Evolutionary conservation across 768 basidiomycete genomes (phyloP).

Genomic region (Hydnomerulius pinastri): DNA sequence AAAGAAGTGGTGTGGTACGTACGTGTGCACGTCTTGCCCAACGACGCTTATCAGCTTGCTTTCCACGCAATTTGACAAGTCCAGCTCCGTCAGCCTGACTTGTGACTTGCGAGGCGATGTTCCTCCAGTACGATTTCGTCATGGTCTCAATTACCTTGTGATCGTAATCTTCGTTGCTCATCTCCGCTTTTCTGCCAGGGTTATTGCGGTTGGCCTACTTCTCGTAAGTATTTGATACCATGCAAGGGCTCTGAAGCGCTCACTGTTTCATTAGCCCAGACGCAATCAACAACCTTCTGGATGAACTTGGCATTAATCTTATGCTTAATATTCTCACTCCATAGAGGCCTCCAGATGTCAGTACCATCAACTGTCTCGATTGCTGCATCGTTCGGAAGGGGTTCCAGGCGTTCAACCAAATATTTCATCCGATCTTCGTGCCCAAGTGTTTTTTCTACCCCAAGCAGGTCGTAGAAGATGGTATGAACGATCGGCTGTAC

Average conservation of each 20-base stretch:
- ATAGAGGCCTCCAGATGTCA: background rate
- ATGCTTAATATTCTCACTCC: background rate
- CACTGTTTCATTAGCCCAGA: constrained; percentile 1
- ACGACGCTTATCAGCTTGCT: background rate
- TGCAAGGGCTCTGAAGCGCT: too few species aligned
- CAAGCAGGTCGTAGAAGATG: background rate
- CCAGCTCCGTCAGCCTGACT: background rate
- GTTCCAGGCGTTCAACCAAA: background rate
- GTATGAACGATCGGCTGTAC: constrained; percentile 1
- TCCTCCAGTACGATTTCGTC: constrained; percentile 4
- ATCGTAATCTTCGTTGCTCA: background rate
- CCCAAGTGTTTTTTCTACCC: background rate
- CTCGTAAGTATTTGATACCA: too few species aligned
- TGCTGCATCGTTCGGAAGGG: background rate
- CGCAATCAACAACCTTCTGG: background rate
- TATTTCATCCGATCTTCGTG: background rate
- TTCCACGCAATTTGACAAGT: background rate
- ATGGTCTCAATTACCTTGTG: background rate
- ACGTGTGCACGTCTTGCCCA: background rate
- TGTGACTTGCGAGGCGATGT: background rate
- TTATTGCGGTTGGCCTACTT: background rate
- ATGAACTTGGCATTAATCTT: background rate
- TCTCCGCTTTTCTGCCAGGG: background rate
- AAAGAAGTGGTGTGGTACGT: background rate
- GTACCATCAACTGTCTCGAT: background rate